Base-by-base conservation (phyloP, 2,329 filamentous ascomycete species). In the Pyrenochaeta sp. region DNA sequence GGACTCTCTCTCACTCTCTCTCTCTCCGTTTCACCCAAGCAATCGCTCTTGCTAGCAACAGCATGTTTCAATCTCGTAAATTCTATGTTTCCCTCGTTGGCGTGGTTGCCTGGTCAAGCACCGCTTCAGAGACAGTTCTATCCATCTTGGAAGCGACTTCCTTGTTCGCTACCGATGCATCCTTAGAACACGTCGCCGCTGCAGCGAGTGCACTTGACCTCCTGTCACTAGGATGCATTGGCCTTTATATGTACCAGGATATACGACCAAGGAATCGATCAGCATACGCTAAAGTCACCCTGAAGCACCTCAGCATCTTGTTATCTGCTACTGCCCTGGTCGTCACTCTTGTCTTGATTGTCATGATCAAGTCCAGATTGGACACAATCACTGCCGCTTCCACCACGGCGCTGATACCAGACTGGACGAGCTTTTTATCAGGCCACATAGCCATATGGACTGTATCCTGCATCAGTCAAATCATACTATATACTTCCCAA, bases 361-460 rank as follows among this genome's bases (percentile, higher is more conserved):
- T 70, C 39, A 53, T 62, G 41, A 64, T 72, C 56, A 68, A 68
- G 44, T 56, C 54, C n/a, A 60, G 51, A 44, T 61, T 57, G 58
- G 44, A 51, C 39, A 58, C 69, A 27, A 47, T 72, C 15, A 40
- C 59, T 18, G 47, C 45, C 6, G 45, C 42, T 7, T 52, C 56
- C 5, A 56, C 66, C 1, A 46, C 41, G 32, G 59, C 52, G 30
- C 54, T 58, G 12, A 54, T 67, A 15, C 59, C 49, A 3, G 44
- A 62, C 40, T 73, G 68, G 70, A 54, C 54, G 35, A 49, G 51
- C 31, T 51, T 58, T 29, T 63, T 78, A 33, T 62, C 74, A 29
- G 69, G 69, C 17, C 75, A 79, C 36, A 75, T 77, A 48, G 66
- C 55, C 15, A 49, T 73, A 5, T 77, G 73, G 72, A 55, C 57